A percentile compares a stretch with the other conserved stretches of the same genome.
These are phyloP conservation scores for Fusarium sp. DNA, from an alignment of 2,329 filamentous ascomycete species.

Conservation along the genomic window DNA sequence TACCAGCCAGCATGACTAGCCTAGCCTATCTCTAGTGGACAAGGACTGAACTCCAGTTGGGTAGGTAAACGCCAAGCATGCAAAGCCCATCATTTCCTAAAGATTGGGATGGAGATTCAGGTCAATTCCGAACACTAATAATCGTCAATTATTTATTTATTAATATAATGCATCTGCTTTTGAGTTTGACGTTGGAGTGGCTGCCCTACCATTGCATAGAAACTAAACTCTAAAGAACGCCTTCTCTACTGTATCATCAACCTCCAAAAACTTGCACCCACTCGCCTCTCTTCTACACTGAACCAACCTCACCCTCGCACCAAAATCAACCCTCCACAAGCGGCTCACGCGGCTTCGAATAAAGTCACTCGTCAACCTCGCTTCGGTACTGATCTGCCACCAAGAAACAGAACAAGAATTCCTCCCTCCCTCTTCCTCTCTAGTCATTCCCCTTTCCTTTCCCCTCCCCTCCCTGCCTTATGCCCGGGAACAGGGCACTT, in stretches of 20 bases:
- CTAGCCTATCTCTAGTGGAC: neutral
- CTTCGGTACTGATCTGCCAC: constrained; percentile 18
- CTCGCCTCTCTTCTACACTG: neutral
- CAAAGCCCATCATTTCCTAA: neutral
- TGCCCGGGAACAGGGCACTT: constrained; percentile 10
- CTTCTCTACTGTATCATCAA: neutral
- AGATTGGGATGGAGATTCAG: neutral
- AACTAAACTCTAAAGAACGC: neutral
- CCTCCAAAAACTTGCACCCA: neutral
- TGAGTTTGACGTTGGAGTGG: neutral
- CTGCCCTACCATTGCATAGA: neutral
- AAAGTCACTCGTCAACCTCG: constrained; percentile 3
- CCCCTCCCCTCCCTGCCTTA: constrained; percentile 1
- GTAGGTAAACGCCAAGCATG: constrained; percentile 5
- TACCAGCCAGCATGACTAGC: constrained; percentile 15
- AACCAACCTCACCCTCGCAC: constrained; percentile 13
- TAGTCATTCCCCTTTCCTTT: neutral
- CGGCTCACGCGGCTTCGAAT: constrained; percentile 29
- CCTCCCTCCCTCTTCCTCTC: neutral
- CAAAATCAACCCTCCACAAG: constrained; percentile 20
- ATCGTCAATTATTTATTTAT: neutral
- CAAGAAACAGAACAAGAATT: constrained; percentile 3
- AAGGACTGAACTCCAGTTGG: neutral
- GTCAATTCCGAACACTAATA: neutral
- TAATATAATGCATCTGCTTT: neutral